Percentiles rank a stretch among this genome's conserved stretches.
Conservation (phyloP, 176 grass and related monocot species). For the Oryza brachyantha region DNA sequence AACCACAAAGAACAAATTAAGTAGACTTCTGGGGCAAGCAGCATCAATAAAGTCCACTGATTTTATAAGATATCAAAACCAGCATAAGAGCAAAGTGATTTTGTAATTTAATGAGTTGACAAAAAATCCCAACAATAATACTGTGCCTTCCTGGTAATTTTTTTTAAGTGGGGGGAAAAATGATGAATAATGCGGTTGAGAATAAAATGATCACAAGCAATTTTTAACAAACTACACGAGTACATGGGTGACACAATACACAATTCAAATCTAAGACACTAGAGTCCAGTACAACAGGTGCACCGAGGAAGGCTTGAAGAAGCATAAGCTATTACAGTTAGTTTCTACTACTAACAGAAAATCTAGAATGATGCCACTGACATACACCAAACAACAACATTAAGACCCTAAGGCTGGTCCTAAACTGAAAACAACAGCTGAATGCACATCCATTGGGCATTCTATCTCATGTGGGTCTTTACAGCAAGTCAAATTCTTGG, state of each 20-base stretch:
- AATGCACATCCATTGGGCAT: slow-evolving; percentile 31
- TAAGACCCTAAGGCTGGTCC: slow-evolving; percentile 44
- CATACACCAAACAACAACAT: slow-evolving; percentile 45
- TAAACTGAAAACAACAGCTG: slow-evolving; percentile 50
- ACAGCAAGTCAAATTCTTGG: slow-evolving; percentile 44
- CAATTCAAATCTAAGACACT: slow-evolving; percentile 17
- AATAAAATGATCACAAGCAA: slow-evolving; percentile 2
- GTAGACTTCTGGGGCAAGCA: background rate
- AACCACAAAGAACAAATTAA: background rate
- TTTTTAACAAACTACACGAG: slow-evolving; percentile 36
- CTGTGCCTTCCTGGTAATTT: background rate
- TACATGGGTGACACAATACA: slow-evolving; percentile 36
- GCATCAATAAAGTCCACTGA: background rate
- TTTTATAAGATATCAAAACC: background rate
- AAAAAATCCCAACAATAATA: background rate
- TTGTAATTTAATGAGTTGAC: background rate
- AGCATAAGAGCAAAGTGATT: background rate
- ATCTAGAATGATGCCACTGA: slow-evolving; percentile 35
- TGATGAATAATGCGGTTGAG: background rate
- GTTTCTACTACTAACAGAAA: slow-evolving; percentile 38
- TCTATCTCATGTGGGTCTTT: slow-evolving; percentile 34
- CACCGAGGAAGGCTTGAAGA: slow-evolving; percentile 26
- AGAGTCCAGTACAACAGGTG: slow-evolving; percentile 28
- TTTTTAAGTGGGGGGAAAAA: background rate
- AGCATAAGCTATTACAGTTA: slow-evolving; percentile 50